Conservation (phyloP, 2,329 filamentous ascomycete species). For the Hysterium pulicare region DNA sequence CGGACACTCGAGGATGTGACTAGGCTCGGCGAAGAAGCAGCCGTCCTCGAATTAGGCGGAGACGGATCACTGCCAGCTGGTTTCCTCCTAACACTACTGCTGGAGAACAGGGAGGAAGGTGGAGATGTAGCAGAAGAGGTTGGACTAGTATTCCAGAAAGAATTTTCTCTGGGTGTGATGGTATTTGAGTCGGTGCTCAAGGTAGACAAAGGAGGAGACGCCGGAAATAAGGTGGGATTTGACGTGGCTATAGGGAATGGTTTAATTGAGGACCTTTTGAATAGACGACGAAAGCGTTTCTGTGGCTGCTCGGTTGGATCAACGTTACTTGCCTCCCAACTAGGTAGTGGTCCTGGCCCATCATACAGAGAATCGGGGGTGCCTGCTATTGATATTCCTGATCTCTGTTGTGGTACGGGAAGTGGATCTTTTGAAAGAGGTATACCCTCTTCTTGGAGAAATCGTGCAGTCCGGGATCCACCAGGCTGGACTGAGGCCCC, state of each 20-base stretch:
- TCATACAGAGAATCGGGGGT: too few species aligned
- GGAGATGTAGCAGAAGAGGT: conserved; percentile 1
- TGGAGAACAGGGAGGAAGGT: background rate
- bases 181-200: background rate
- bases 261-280: background rate
- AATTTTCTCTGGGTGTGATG: background rate
- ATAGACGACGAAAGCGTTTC: background rate
- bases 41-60: background rate
- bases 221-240: background rate
- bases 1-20: background rate
- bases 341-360: too few species aligned
- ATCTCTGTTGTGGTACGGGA: background rate
- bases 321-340: background rate
- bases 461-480: background rate
- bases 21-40: conserved; percentile 6
- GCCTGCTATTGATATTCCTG: too few species aligned
- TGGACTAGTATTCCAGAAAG: background rate
- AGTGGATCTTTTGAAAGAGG: background rate
- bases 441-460: background rate
- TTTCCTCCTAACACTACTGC: background rate
- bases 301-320: background rate
- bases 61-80: background rate
- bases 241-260: background rate
- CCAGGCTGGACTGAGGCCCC: background rate
- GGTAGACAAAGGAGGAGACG: background rate